Evolutionary conservation across 345 rosid genomes (phyloP).

Genomic region (Citrus cavaleriei): DNA sequence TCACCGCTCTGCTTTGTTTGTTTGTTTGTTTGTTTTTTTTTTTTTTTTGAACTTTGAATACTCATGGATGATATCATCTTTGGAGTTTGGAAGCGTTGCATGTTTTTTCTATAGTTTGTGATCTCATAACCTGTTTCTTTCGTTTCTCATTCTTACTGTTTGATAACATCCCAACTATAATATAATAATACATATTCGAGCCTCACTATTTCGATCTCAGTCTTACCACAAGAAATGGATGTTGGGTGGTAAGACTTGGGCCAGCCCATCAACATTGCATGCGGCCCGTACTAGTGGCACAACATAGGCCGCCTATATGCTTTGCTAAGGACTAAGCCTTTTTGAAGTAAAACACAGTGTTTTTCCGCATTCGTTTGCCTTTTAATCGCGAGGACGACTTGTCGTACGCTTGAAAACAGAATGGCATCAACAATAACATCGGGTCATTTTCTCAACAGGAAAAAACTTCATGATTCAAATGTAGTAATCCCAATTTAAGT

Average conservation of each 20-base stretch:
- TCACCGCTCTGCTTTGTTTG: not conserved
- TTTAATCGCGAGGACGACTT: not conserved
- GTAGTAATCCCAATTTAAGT: too few species aligned
- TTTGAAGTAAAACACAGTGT: not conserved
- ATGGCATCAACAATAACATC: not conserved
- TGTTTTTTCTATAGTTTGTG: not conserved
- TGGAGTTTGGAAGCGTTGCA: too few species aligned
- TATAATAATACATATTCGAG: not conserved
- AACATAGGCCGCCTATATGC: not conserved
- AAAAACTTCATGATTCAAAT: not conserved
- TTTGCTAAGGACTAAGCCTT: not conserved
- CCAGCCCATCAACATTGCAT: not conserved
- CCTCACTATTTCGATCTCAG: too few species aligned
- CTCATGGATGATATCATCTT: not conserved
- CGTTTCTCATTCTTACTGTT: not conserved
- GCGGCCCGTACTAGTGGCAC: not conserved
- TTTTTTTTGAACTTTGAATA: too few species aligned
- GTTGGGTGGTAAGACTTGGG: not conserved
- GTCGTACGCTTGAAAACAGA: not conserved
- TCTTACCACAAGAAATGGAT: too few species aligned
- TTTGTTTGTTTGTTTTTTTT: too few species aligned
- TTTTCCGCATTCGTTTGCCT: not conserved
- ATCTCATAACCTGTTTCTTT: not conserved
- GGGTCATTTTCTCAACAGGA: not conserved
- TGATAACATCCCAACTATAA: not conserved